Evolutionary conservation across 805 yeast species (phyloP).

Genomic region (Maudiozyma bulderi): DNA sequence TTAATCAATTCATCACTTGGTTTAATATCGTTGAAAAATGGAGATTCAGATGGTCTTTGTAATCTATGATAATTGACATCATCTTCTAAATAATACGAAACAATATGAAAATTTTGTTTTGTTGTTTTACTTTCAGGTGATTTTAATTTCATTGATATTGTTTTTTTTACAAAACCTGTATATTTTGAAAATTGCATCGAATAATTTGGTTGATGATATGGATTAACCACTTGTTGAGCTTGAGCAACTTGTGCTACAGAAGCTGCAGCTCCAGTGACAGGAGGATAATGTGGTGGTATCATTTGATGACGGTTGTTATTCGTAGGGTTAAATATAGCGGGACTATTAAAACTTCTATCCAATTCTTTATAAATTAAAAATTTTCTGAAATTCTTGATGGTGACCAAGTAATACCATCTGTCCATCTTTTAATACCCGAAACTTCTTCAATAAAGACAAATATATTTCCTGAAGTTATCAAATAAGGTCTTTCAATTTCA

Average conservation of each 20-base stretch:
- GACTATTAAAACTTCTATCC: slow-evolving; percentile 5
- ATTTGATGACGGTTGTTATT: not conserved
- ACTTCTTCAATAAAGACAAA: slow-evolving; percentile 77
- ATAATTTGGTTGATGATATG: not conserved
- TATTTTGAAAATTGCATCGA: slow-evolving; percentile 6
- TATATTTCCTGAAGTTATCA: slow-evolving; percentile 68
- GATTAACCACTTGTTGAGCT: not conserved
- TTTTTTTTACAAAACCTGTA: slow-evolving; percentile 69
- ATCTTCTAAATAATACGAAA: slow-evolving; percentile 65
- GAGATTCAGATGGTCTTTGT: slow-evolving; percentile 42
- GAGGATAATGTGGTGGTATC: not conserved
- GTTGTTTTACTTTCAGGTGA: not conserved
- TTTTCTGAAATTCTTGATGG: slow-evolving; percentile 76
- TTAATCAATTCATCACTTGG: slow-evolving; percentile 41
- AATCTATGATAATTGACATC: slow-evolving; percentile 56
- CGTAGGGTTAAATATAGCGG: not conserved
- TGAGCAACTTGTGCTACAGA: not conserved
- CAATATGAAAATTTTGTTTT: slow-evolving; percentile 39
- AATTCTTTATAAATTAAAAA: slow-evolving; percentile 73
- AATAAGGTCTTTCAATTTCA: slow-evolving; percentile 56
- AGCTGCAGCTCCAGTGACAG: not conserved
- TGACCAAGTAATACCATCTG: slow-evolving; percentile 88
- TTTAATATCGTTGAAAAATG: slow-evolving; percentile 37
- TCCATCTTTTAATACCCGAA: slow-evolving; percentile 85
- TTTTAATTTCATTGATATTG: slow-evolving; percentile 51